Evolutionary conservation across 2,329 filamentous ascomycete species (phyloP).

Genomic region (Microsporum audouinii): DNA sequence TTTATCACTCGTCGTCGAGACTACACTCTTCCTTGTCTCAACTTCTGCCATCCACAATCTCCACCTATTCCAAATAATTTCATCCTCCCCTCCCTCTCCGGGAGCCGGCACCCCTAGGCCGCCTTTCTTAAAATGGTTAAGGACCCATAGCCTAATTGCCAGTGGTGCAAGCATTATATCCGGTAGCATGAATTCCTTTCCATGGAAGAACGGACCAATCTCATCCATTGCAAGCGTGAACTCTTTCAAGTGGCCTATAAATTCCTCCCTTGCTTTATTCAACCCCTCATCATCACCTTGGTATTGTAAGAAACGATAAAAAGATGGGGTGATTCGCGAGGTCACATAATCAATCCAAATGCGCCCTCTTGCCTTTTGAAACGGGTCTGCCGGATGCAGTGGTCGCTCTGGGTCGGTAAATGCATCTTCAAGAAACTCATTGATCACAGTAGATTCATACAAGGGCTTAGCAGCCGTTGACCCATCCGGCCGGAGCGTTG

Average conservation of each 20-base stretch:
- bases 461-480: conserved; percentile 43
- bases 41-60: conserved; percentile 52
- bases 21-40: conserved; percentile 49
- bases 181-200: conserved; percentile 51
- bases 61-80: conserved; percentile 53
- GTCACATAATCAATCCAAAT: conserved; percentile 67
- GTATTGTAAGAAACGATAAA: conserved; percentile 50
- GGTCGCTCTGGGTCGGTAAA: conserved; percentile 43
- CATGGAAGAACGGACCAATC: conserved; percentile 56
- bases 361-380: conserved; percentile 52
- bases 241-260: conserved; percentile 48
- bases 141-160: conserved; percentile 59
- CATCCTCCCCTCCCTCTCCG: conserved; percentile 42
- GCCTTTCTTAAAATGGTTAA: conserved; percentile 59
- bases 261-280: conserved; percentile 44
- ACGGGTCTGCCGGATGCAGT: conserved; percentile 51
- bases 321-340: conserved; percentile 55
- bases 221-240: conserved; percentile 52
- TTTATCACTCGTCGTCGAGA: conserved; percentile 55
- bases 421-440: conserved; percentile 65
- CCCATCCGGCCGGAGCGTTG: conserved; percentile 11
- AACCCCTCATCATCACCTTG: conserved; percentile 23
- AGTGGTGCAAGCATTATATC: conserved; percentile 64
- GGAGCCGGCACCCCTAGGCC: conserved; percentile 41
- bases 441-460: conserved; percentile 61